Evolutionary conservation across 805 yeast genomes (phyloP).

Genomic region (Ogataea nonfermentans): DNA sequence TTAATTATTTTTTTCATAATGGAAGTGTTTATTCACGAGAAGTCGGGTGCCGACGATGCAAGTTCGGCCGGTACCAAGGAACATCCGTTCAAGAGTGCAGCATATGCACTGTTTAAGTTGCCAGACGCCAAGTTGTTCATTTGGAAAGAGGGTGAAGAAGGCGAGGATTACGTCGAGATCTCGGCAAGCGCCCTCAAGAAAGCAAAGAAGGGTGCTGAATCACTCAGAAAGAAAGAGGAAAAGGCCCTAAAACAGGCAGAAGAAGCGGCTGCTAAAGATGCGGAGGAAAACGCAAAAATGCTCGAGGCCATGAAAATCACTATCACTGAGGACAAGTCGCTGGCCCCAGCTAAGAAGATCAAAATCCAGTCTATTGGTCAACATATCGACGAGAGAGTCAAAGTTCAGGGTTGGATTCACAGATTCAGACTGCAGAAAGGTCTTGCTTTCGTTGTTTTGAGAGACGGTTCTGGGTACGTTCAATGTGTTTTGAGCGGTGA

Average conservation of each 20-base stretch:
- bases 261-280: conserved; percentile 53
- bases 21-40: conserved; percentile 67
- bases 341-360: conserved; percentile 65
- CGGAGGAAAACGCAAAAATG: conserved; percentile 70
- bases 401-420: conserved; percentile 93
- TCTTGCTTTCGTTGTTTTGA: conserved; percentile 80
- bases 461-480: conserved; percentile 92
- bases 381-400: conserved; percentile 63
- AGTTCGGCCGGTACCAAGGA: conserved; percentile 61
- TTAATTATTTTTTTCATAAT: conserved; percentile 17
- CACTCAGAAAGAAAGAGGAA: conserved; percentile 76
- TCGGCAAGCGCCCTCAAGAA: conserved; percentile 90
- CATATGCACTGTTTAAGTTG: conserved; percentile 64
- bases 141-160: conserved; percentile 58
- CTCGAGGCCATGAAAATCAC: conserved; percentile 77
- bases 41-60: conserved; percentile 62
- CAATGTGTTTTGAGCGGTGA: conserved; percentile 90
- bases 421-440: conserved; percentile 93
- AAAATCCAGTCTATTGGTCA: conserved; percentile 59
- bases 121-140: conserved; percentile 55
- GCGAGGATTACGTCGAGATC: conserved; percentile 64
- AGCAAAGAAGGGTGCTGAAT: conserved; percentile 94
- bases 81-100: conserved; percentile 76
- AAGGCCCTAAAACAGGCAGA: conserved; percentile 60
- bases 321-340: conserved; percentile 68